Evolutionary conservation across 73 alveolate species (phyloP).

Genomic region (Paramecium bursaria): DNA sequence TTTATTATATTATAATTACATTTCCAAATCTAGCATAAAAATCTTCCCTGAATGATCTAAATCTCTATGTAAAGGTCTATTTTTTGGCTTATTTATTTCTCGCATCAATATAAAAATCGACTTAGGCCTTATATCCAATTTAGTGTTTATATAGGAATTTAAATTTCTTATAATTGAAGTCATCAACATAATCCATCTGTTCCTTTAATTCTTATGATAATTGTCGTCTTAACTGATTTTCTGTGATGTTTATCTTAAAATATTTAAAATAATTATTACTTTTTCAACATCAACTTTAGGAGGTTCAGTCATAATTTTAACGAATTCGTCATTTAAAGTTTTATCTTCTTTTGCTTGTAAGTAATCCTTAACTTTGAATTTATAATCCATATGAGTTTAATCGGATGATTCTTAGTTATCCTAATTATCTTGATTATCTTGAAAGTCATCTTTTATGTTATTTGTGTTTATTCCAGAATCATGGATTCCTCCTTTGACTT

Average conservation of each 20-base stretch:
- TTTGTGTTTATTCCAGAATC: background rate
- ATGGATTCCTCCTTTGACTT: background rate
- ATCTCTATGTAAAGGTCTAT: background rate
- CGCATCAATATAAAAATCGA: slow-evolving; percentile 20
- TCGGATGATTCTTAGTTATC: slow-evolving; percentile 11
- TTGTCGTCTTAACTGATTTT: slow-evolving; percentile 12
- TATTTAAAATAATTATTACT: background rate
- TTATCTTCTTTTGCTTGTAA: slow-evolving; percentile 1
- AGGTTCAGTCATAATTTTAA: slow-evolving; percentile 38
- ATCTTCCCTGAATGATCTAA: too few relatives aligned
- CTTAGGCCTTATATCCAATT: slow-evolving; percentile 37
- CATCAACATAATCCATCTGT: slow-evolving; percentile 1
- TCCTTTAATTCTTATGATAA: slow-evolving; percentile 30
- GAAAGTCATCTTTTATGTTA: background rate
- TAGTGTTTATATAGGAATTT: background rate
- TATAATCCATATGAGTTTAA: slow-evolving; percentile 6
- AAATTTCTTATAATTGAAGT: background rate
- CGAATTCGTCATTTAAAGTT: slow-evolving; percentile 1
- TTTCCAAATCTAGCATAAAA: slow-evolving; percentile 25
- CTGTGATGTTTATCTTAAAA: slow-evolving; percentile 12
- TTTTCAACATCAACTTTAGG: slow-evolving; percentile 28
- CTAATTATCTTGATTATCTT: background rate
- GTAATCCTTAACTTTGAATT: slow-evolving; percentile 12
- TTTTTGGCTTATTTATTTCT: background rate
- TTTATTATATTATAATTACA: background rate